Conservation (phyloP, 2,329 filamentous ascomycete species). For the Xylaria sp. region DNA sequence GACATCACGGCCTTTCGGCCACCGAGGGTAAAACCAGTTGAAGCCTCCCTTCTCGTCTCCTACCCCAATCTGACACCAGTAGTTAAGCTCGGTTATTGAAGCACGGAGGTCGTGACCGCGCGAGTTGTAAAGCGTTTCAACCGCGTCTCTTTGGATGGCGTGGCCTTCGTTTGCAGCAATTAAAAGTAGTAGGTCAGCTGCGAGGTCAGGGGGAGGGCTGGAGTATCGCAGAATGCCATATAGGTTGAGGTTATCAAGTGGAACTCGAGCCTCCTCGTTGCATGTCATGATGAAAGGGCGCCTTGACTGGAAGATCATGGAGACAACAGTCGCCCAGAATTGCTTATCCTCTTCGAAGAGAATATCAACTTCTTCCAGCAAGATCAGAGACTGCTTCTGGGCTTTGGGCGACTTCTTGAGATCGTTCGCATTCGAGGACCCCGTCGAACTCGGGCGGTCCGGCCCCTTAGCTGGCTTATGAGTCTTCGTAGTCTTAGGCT, state of each 20-base stretch:
- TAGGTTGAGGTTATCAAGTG: constrained; percentile 71
- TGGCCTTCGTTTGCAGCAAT: constrained; percentile 91
- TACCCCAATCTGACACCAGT: constrained; percentile 96
- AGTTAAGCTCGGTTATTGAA: constrained; percentile 81
- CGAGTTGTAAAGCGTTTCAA: constrained; percentile 70
- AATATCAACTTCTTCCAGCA: constrained; percentile 91
- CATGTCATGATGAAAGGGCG: constrained; percentile 94
- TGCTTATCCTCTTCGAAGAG: constrained; percentile 95
- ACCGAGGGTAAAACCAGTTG: constrained; percentile 84
- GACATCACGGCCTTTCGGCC: constrained; percentile 71
- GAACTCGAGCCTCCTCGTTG: constrained; percentile 85
- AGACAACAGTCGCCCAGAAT: constrained; percentile 84
- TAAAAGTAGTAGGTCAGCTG: constrained; percentile 78
- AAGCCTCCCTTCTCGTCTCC: constrained; percentile 87
- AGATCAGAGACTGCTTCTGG: constrained; percentile 92
- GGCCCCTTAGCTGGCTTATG: constrained; percentile 37
- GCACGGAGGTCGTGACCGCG: constrained; percentile 76
- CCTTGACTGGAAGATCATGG: constrained; percentile 81
- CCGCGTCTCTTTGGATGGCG: constrained; percentile 66
- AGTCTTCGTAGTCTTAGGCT: constrained; percentile 45
- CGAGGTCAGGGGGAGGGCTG: constrained; percentile 66
- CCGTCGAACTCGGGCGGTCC: constrained; percentile 3
- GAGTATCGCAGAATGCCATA: constrained; percentile 83
- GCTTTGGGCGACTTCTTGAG: constrained; percentile 44
- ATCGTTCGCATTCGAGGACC: constrained; percentile 28